phyloP scores from a whole-genome alignment of 352 stramenopile species.

The Phytophthora pinifolia region DNA sequence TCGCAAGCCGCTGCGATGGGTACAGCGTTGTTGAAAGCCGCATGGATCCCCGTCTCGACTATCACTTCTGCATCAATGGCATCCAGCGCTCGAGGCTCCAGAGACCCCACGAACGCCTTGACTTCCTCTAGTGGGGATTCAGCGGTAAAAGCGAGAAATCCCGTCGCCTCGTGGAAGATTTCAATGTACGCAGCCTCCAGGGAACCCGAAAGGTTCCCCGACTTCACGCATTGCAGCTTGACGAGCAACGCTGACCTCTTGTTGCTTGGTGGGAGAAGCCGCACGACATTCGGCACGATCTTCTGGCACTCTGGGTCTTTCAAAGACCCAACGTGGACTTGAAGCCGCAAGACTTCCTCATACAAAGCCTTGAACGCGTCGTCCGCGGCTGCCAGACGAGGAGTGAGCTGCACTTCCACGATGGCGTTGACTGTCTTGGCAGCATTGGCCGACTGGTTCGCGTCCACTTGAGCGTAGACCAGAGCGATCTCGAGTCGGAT shows the following conservation, averaged over 20 bases:
- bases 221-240: slow-evolving; percentile 72
- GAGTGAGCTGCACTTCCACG: slow-evolving; percentile 55
- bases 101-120: slow-evolving; percentile 28
- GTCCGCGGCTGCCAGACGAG: slow-evolving; percentile 27
- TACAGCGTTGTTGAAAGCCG: slow-evolving; percentile 37
- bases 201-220: slow-evolving; percentile 35
- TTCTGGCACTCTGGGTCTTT: slow-evolving; percentile 82
- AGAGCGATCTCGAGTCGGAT: slow-evolving; percentile 62
- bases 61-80: slow-evolving; percentile 60
- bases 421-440: slow-evolving; percentile 72
- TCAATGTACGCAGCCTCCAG: slow-evolving; percentile 54
- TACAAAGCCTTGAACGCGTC: slow-evolving; percentile 42
- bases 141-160: slow-evolving; percentile 36
- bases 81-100: slow-evolving; percentile 30
- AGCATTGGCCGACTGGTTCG: slow-evolving; percentile 49
- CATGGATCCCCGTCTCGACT: slow-evolving; percentile 57
- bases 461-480: slow-evolving; percentile 71
- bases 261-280: slow-evolving; percentile 33
- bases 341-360: slow-evolving; percentile 65
- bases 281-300: slow-evolving; percentile 62
- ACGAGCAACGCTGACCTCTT: slow-evolving; percentile 49
- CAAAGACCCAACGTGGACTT: slow-evolving; percentile 71
- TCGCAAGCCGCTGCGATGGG: slow-evolving; percentile 47
- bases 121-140: slow-evolving; percentile 41
- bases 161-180: slow-evolving; percentile 62